Conservation (phyloP, 441 rosid species). For the Euphorbia corollata region DNA sequence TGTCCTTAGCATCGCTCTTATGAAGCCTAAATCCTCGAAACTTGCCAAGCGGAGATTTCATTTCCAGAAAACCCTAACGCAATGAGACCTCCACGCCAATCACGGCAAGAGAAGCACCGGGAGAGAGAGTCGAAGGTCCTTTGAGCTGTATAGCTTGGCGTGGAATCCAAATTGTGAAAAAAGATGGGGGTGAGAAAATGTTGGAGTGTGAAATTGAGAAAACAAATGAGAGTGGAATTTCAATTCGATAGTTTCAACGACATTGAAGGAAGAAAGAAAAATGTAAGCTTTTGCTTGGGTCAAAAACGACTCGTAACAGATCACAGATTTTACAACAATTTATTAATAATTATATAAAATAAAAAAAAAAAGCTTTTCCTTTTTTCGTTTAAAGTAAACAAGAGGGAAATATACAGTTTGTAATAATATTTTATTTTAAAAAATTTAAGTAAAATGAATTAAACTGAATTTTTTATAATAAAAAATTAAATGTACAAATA, state of each 20-base stretch:
- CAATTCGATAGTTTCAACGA: slow-evolving; percentile 36
- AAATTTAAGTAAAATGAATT: too few species aligned
- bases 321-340: slow-evolving; percentile 8
- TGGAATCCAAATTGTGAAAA: slow-evolving; percentile 9
- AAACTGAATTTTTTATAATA: too few species aligned
- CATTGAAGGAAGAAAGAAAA: slow-evolving; percentile 24
- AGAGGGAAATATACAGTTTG: too few species aligned
- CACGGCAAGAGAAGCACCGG: neutral
- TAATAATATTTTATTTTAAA: too few species aligned
- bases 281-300: slow-evolving; percentile 21
- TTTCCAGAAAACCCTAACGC: slow-evolving; percentile 33
- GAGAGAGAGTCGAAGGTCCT: neutral
- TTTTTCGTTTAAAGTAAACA: slow-evolving; percentile 7
- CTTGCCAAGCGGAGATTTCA: slow-evolving; percentile 73
- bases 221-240: slow-evolving; percentile 28
- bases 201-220: slow-evolving; percentile 2
- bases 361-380: neutral
- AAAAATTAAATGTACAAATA: too few species aligned
- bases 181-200: neutral
- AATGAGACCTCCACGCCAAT: neutral
- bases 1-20: slow-evolving; percentile 62
- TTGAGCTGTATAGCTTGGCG: neutral
- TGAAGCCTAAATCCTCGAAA: slow-evolving; percentile 64
- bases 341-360: neutral
- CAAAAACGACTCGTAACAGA: slow-evolving; percentile 30